phyloP scores from a whole-genome alignment of 345 rosid species.

The Camelina neglecta region DNA sequence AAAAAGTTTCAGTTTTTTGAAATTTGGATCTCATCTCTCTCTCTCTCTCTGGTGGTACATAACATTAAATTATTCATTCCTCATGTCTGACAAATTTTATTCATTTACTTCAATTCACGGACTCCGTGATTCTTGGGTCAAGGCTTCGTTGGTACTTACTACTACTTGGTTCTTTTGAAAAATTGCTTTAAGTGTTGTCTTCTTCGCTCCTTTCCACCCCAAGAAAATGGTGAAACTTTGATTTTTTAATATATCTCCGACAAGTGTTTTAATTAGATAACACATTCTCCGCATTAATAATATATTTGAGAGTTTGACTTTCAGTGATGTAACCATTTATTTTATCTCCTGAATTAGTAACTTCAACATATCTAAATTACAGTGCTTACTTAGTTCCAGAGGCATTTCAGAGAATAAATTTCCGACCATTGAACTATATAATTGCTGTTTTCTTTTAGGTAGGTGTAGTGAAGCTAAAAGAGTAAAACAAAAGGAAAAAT shows the following conservation, averaged over 20 bases:
- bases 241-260: background rate
- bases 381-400: background rate
- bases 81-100: constrained; percentile 22
- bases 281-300: constrained; percentile 23
- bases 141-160: constrained; percentile 36
- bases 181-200: background rate
- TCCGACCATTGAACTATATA: constrained; percentile 26
- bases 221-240: constrained; percentile 27
- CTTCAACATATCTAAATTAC: background rate
- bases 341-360: background rate
- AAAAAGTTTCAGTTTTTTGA: background rate
- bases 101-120: constrained; percentile 42
- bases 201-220: constrained; percentile 30
- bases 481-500: constrained; percentile 31
- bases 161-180: constrained; percentile 18
- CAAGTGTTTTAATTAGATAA: constrained; percentile 19
- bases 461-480: constrained; percentile 25
- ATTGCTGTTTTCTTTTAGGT: background rate
- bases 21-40: constrained; percentile 18
- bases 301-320: constrained; percentile 28
- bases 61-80: constrained; percentile 31
- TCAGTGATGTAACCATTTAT: background rate
- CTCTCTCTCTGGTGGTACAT: too few species aligned
- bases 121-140: constrained; percentile 50
- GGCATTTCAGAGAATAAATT: background rate